These are phyloP conservation scores for Atkinsonella texensis DNA, from an alignment of 2,329 filamentous ascomycete species.

Conservation along the genomic window DNA sequence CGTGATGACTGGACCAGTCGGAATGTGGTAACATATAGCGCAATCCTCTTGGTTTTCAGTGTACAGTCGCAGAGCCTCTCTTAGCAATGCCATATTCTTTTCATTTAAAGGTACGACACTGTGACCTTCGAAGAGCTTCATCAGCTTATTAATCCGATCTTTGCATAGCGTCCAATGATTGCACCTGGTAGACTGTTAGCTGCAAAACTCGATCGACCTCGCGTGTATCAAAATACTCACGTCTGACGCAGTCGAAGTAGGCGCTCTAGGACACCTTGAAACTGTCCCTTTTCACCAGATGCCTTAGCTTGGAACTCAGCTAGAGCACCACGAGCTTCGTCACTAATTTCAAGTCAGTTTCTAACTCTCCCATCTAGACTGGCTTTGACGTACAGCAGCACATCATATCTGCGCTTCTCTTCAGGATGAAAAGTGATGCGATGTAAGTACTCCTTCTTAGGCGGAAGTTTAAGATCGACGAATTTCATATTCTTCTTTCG, in stretches of 20 bases:
- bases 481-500: conserved; percentile 83
- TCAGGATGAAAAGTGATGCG: conserved; percentile 60
- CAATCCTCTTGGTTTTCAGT: conserved; percentile 78
- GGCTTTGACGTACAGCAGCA: conserved; percentile 43
- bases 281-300: conserved; percentile 38
- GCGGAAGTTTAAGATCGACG: conserved; percentile 66
- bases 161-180: conserved; percentile 81
- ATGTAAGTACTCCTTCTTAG: conserved; percentile 67
- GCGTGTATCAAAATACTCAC: conserved; percentile 16
- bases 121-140: conserved; percentile 55
- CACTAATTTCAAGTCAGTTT: conserved; percentile 27
- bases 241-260: conserved; percentile 73
- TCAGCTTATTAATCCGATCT: conserved; percentile 59
- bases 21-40: conserved; percentile 63
- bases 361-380: neutral
- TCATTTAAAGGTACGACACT: conserved; percentile 57
- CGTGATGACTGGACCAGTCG: conserved; percentile 68
- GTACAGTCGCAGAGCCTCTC: conserved; percentile 61
- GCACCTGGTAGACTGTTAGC: conserved; percentile 35
- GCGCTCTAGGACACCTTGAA: conserved; percentile 67
- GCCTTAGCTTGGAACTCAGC: conserved; percentile 41
- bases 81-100: conserved; percentile 60
- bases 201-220: neutral
- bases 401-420: conserved; percentile 67
- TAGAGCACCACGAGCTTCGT: conserved; percentile 63